Conservation (phyloP, 305 asterid genomes). For the Stenogyne calaminthoides region DNA sequence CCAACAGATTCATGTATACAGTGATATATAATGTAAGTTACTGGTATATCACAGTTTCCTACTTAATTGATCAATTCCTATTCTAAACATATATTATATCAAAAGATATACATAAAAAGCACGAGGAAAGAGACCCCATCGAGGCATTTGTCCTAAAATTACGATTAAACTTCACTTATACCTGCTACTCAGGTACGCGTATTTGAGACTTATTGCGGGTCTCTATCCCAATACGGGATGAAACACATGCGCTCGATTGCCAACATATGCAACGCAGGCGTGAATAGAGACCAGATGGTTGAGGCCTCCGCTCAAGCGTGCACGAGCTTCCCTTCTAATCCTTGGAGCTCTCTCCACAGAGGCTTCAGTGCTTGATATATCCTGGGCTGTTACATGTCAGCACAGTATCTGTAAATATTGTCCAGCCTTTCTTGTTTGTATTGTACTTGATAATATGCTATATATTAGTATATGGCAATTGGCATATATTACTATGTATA, state of each 20-base stretch:
- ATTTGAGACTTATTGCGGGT: slow-evolving; percentile 80
- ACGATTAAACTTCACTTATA: not conserved
- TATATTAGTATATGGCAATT: not conserved
- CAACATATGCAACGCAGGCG: slow-evolving; percentile 83
- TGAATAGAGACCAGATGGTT: slow-evolving; percentile 64
- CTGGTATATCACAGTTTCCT: not conserved
- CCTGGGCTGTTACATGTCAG: slow-evolving; percentile 3
- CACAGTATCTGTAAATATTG: slow-evolving; percentile 24
- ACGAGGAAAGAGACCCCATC: not conserved
- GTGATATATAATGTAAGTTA: not conserved
- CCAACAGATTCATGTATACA: too few species aligned
- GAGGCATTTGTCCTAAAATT: not conserved
- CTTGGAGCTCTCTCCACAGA: slow-evolving; percentile 80
- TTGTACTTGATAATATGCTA: not conserved
- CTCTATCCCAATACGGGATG: slow-evolving; percentile 95
- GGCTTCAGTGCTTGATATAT: slow-evolving; percentile 81
- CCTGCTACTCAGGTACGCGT: slow-evolving; percentile 55
- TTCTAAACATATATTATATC: not conserved
- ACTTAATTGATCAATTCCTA: not conserved
- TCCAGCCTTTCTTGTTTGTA: slow-evolving; percentile 6
- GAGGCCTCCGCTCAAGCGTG: slow-evolving; percentile 87
- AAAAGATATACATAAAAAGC: not conserved
- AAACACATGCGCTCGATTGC: slow-evolving; percentile 96
- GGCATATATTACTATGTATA: not conserved
- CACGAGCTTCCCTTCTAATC: slow-evolving; percentile 54